Percentiles rank a stretch among this genome's conserved stretches.
phyloP scores from a whole-genome alignment of 225 moss, liverwort and hornwort species.

The Pseudisothecium myosuroides region DNA sequence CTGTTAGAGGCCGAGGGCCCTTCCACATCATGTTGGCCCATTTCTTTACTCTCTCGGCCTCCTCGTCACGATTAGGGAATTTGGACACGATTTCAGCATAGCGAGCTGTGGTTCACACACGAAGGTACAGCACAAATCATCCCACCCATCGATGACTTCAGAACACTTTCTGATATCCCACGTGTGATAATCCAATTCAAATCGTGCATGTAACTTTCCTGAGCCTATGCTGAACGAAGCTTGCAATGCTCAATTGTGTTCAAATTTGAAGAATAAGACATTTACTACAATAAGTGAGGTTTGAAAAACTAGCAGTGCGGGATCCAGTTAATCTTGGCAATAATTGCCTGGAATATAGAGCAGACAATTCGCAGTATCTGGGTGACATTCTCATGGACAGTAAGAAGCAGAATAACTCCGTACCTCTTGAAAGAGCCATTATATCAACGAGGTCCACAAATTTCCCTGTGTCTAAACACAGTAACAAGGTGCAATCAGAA shows the following conservation, averaged over 20 bases:
- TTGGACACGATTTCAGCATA: conserved; percentile 56
- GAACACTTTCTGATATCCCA: not conserved
- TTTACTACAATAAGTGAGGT: not conserved
- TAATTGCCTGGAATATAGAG: not conserved
- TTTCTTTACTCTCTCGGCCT: conserved; percentile 50
- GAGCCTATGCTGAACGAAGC: not conserved
- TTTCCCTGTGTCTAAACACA: conserved; percentile 30
- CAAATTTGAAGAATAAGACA: not conserved
- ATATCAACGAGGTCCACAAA: conserved; percentile 51
- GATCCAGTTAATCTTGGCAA: not conserved
- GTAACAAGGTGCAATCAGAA: not conserved
- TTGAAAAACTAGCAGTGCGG: not conserved
- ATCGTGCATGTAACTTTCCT: not conserved
- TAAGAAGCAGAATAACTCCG: not conserved
- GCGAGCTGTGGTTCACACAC: conserved; percentile 40
- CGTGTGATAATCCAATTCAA: not conserved
- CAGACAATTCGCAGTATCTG: not conserved
- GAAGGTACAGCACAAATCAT: not conserved
- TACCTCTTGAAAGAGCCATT: conserved; percentile 68
- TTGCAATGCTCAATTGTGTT: not conserved
- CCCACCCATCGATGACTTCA: not conserved
- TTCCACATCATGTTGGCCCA: conserved; percentile 69
- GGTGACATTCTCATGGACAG: not conserved
- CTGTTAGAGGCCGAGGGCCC: conserved; percentile 33
- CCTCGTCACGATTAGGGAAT: conserved; percentile 47